phyloP scores from a whole-genome alignment of 805 yeast species.

The Cyberlindnera subsufficiens region DNA sequence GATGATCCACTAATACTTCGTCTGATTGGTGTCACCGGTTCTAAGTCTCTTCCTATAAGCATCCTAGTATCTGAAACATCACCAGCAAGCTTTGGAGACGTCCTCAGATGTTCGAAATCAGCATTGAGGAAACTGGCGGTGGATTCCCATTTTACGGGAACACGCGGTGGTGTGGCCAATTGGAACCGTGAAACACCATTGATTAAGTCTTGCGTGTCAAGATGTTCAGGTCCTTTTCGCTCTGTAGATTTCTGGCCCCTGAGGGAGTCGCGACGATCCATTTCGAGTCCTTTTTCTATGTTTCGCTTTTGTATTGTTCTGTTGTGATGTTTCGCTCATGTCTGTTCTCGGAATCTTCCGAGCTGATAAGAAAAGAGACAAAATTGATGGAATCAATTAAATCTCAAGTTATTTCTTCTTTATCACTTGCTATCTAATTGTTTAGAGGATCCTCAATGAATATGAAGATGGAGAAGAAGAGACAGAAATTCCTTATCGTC shows the following conservation, averaged over 20 bases:
- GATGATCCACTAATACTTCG: slow-evolving; percentile 21
- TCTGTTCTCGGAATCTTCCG: too few species aligned
- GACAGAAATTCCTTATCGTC: slow-evolving; percentile 29
- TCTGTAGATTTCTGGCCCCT: background rate
- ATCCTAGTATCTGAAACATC: slow-evolving; percentile 20
- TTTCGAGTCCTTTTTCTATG: too few species aligned
- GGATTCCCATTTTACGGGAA: slow-evolving; percentile 10
- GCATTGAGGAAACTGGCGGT: slow-evolving; percentile 10
- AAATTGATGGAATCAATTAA: too few species aligned
- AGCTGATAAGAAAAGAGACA: too few species aligned
- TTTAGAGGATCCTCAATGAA: background rate
- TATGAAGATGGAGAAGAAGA: background rate
- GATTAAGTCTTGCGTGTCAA: slow-evolving; percentile 5
- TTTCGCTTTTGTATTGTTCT: too few species aligned
- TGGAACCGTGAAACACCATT: slow-evolving; percentile 10
- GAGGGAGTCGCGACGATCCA: background rate
- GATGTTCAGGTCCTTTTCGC: background rate
- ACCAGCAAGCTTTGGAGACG: background rate
- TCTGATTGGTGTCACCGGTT: slow-evolving; percentile 14
- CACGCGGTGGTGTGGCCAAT: slow-evolving; percentile 4
- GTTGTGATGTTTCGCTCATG: too few species aligned
- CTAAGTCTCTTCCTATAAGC: slow-evolving; percentile 8
- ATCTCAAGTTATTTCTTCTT: too few species aligned
- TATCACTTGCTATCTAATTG: too few species aligned
- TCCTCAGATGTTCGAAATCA: slow-evolving; percentile 6